Percentiles rank a stretch among this genome's conserved stretches.
Conservation (phyloP, 1,284 basidiomycete genomes). For the Uromyces viciae-fabae region DNA sequence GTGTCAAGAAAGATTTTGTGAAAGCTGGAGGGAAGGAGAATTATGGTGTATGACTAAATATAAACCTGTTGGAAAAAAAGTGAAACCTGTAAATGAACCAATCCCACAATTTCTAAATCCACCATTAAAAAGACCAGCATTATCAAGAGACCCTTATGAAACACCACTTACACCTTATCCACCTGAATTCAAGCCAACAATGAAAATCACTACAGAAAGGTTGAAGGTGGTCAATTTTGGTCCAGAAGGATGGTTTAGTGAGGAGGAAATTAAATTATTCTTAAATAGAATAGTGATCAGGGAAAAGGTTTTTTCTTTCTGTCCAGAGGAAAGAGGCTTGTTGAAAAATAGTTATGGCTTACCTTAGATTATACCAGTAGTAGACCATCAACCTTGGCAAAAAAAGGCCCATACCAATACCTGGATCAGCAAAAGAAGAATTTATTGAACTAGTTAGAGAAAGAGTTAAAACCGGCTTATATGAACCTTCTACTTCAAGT, state of each 20-base stretch:
- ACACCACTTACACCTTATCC: not conserved
- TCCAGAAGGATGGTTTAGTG: not conserved
- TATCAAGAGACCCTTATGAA: not conserved
- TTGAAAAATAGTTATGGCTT: not conserved
- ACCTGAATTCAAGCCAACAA: conserved; percentile 4
- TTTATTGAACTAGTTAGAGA: not conserved
- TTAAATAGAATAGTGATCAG: no score
- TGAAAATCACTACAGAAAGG: not conserved
- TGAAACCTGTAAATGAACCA: not conserved
- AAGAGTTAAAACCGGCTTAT: not conserved
- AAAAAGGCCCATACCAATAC: not conserved
- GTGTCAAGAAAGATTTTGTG: no score
- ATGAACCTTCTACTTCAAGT: not conserved
- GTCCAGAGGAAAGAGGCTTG: not conserved
- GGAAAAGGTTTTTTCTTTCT: not conserved
- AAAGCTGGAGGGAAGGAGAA: no score
- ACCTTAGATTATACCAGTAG: not conserved
- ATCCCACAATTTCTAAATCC: conserved; percentile 16
- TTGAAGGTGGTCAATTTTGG: conserved; percentile 4
- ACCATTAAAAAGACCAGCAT: not conserved
- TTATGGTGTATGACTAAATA: no score
- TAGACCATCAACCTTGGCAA: not conserved
- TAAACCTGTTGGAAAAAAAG: conserved; percentile 14
- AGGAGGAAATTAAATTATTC: not conserved
- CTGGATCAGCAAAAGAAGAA: not conserved